Evolutionary conservation across 2,329 filamentous ascomycete genomes (phyloP).

Genomic region (Drechslerella stenobrocha): DNA sequence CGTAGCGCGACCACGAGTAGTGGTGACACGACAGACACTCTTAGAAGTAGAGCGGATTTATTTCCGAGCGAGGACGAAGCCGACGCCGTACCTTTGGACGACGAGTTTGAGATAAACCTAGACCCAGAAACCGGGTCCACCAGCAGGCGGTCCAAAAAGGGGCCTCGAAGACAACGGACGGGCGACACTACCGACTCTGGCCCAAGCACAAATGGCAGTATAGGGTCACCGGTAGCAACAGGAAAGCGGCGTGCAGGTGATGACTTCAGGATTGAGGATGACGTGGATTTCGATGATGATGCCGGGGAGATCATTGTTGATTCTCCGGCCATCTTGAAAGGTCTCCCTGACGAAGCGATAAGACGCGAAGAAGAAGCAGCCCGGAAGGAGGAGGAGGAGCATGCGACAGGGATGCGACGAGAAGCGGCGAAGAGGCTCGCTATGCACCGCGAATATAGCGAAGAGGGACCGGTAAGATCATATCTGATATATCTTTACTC

Average conservation of each 20-base stretch:
- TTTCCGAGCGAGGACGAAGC: slow-evolving; percentile 71
- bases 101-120: slow-evolving; percentile 67
- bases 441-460: slow-evolving; percentile 60
- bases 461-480: slow-evolving; percentile 34
- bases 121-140: slow-evolving; percentile 62
- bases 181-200: slow-evolving; percentile 58
- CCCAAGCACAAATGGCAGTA: slow-evolving; percentile 53
- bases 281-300: slow-evolving; percentile 52
- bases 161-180: slow-evolving; percentile 57
- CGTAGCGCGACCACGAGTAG: slow-evolving; percentile 65
- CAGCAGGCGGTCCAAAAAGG: slow-evolving; percentile 57
- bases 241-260: slow-evolving; percentile 29
- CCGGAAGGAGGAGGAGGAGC: slow-evolving; percentile 63
- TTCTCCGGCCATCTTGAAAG: slow-evolving; percentile 48
- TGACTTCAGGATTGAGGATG: slow-evolving; percentile 31
- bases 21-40: slow-evolving; percentile 64
- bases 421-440: slow-evolving; percentile 63
- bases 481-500: neutral
- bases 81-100: slow-evolving; percentile 68
- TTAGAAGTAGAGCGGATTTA: slow-evolving; percentile 68
- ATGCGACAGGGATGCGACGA: slow-evolving; percentile 61
- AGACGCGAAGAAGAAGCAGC: slow-evolving; percentile 63
- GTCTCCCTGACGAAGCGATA: slow-evolving; percentile 61
- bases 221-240: slow-evolving; percentile 31
- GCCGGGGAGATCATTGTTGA: slow-evolving; percentile 23